phyloP scores from a whole-genome alignment of 495 filamentous ascomycete genomes.

The Neurospora tetraspora region DNA sequence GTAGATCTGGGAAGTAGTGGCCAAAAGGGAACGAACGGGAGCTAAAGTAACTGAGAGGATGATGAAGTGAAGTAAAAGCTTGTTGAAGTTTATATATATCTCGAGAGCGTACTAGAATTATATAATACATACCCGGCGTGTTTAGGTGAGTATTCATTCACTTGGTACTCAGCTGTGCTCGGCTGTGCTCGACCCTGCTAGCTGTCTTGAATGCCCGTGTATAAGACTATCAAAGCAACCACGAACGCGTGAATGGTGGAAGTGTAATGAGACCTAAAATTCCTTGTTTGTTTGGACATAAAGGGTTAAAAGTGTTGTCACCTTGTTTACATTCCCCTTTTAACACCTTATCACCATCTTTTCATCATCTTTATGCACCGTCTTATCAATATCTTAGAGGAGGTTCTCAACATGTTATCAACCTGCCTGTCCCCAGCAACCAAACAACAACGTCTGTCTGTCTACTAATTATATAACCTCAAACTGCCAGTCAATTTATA shows the following conservation, averaged over 20 bases:
- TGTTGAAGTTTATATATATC: not conserved
- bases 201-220: too few species aligned
- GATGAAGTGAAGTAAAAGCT: not conserved
- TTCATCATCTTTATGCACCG: too few species aligned
- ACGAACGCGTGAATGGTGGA: too few species aligned
- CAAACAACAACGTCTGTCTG: not conserved
- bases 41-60: too few species aligned
- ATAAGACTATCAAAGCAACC: not conserved
- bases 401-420: not conserved
- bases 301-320: not conserved
- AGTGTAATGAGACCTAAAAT: too few species aligned
- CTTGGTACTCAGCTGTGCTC: too few species aligned
- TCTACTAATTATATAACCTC: not conserved
- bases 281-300: not conserved
- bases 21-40: too few species aligned
- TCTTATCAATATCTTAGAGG: too few species aligned
- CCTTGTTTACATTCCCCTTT: not conserved
- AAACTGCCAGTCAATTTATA: not conserved
- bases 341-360: too few species aligned
- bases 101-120: not conserved
- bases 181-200: too few species aligned
- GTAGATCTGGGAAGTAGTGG: too few species aligned
- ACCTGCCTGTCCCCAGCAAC: not conserved
- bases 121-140: not conserved
- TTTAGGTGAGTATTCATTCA: not conserved